phyloP scores from a whole-genome alignment of 1,284 basidiomycete genomes.

The Trichosporon inkin region DNA sequence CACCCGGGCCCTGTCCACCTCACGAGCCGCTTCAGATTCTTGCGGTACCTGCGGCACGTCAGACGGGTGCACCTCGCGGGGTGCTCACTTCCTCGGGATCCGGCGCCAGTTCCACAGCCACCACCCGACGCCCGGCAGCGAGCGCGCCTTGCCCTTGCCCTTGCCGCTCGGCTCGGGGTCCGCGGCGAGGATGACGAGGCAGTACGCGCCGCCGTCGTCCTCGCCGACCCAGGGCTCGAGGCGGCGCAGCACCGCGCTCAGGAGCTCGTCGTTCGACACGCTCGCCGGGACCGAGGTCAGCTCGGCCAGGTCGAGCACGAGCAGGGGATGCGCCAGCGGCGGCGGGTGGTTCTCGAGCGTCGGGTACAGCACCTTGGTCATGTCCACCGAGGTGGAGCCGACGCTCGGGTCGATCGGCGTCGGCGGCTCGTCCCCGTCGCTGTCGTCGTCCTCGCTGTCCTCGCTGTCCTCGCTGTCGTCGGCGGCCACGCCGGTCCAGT shows the following conservation, averaged over 20 bases:
- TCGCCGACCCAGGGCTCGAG: conserved; percentile 43
- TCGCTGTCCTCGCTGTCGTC: not conserved
- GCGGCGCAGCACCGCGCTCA: conserved; percentile 25
- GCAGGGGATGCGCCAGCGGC: conserved; percentile 23
- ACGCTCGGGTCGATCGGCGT: not conserved
- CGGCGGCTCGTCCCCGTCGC: not conserved
- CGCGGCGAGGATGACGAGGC: conserved; percentile 38
- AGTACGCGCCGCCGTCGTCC: conserved; percentile 36
- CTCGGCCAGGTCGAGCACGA: conserved; percentile 31
- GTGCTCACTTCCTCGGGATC: conserved; percentile 36
- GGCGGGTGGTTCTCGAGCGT: conserved; percentile 21
- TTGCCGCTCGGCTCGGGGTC: conserved; percentile 18
- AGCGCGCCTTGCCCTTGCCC: conserved; percentile 19
- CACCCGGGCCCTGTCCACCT: not conserved
- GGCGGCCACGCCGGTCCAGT: not conserved
- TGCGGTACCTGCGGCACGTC: conserved; percentile 35
- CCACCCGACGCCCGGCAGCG: conserved; percentile 36
- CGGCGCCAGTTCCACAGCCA: conserved; percentile 40
- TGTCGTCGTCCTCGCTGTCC: not conserved
- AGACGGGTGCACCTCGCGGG: not conserved
- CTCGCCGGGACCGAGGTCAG: conserved; percentile 22
- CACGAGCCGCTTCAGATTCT: conserved; percentile 42
- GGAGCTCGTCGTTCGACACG: conserved; percentile 32
- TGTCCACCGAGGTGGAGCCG: conserved; percentile 9
- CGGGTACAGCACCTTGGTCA: conserved; percentile 16